Evolutionary conservation across 495 filamentous ascomycete species (phyloP).

Genomic region (Acidomyces sp.): DNA sequence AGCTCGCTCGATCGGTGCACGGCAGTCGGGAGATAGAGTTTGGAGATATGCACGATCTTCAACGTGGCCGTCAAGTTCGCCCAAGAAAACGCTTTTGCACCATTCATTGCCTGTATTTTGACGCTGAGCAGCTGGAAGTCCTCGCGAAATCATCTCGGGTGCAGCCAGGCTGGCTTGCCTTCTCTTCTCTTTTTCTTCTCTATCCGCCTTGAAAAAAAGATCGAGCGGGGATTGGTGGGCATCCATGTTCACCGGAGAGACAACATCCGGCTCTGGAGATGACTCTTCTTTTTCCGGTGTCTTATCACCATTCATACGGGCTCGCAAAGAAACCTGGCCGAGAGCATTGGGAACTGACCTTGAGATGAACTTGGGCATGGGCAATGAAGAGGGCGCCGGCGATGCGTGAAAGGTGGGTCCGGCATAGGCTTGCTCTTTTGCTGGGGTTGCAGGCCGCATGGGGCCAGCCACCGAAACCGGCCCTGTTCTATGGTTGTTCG

Average conservation of each 20-base stretch:
- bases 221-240: conserved; percentile 68
- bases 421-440: conserved; percentile 56
- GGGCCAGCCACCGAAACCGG: conserved; percentile 13
- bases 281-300: conserved; percentile 18
- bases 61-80: conserved; percentile 48
- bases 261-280: conserved; percentile 24
- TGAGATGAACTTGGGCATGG: conserved; percentile 84
- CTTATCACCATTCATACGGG: conserved; percentile 32
- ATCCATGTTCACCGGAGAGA: conserved; percentile 29
- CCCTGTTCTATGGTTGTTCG: conserved; percentile 8
- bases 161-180: conserved; percentile 6
- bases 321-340: conserved; percentile 27
- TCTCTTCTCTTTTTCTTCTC: conserved; percentile 52
- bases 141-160: conserved; percentile 21
- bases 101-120: conserved; percentile 28
- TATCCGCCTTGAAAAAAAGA: conserved; percentile 74
- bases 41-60: conserved; percentile 11
- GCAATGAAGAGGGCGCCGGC: conserved; percentile 81
- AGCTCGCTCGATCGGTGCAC: neutral
- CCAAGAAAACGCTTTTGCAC: conserved; percentile 45
- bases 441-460: conserved; percentile 33
- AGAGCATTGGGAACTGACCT: conserved; percentile 59
- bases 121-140: conserved; percentile 14
- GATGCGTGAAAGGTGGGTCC: conserved; percentile 93
- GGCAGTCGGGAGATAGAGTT: conserved; percentile 4